Conservation (phyloP, 108 stramenopile species). For the Cyclotella atomus region DNA sequence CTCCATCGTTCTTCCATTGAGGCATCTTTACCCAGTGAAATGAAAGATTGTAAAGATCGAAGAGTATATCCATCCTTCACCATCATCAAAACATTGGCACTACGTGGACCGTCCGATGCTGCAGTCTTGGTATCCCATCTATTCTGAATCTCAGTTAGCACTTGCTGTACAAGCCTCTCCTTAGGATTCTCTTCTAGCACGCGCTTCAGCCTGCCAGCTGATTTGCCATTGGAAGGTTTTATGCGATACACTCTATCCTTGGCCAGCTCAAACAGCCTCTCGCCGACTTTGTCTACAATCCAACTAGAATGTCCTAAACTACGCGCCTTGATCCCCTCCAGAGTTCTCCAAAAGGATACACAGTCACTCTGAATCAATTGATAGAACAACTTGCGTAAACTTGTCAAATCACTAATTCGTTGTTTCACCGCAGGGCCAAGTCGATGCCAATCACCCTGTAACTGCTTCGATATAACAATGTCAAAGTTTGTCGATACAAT, state of each 20-base stretch:
- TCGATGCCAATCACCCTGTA: constrained; percentile 97
- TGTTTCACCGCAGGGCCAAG: constrained; percentile 85
- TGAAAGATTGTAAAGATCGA: constrained; percentile 67
- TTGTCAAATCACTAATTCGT: constrained; percentile 86
- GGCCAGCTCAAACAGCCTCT: constrained; percentile 88
- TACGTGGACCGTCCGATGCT: neutral
- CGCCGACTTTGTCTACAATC: constrained; percentile 87
- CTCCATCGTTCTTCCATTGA: constrained; percentile 64
- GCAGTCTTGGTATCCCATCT: constrained; percentile 35
- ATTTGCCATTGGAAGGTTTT: constrained; percentile 30
- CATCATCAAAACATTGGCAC: constrained; percentile 76
- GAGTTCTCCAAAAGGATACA: constrained; percentile 84
- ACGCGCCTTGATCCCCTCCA: constrained; percentile 78
- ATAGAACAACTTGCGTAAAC: constrained; percentile 90
- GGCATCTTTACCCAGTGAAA: constrained; percentile 58
- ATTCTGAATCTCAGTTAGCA: constrained; percentile 86
- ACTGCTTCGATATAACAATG: constrained; percentile 77
- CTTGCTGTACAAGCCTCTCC: constrained; percentile 80
- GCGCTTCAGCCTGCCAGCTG: constrained; percentile 60
- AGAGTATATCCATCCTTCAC: constrained; percentile 90
- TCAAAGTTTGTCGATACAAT: constrained; percentile 91
- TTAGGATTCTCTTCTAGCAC: constrained; percentile 95
- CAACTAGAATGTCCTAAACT: constrained; percentile 84
- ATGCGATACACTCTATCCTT: constrained; percentile 88
- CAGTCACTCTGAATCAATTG: constrained; percentile 93